A percentile compares a stretch with the other conserved stretches of the same genome.
Conservation (phyloP, 1,284 basidiomycete species). For the Microbotryum intermedium region DNA sequence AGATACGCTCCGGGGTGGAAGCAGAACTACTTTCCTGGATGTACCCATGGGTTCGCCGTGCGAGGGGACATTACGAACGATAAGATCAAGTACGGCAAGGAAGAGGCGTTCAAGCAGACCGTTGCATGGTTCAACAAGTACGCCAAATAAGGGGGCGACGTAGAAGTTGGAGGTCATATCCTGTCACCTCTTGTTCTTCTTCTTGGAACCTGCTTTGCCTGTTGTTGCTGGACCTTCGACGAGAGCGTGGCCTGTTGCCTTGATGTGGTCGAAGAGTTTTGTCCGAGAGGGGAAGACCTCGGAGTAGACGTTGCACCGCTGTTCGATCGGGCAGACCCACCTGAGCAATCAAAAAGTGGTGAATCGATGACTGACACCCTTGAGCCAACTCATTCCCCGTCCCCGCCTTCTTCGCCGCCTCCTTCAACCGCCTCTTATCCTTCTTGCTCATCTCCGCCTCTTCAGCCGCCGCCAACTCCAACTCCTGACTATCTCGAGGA, state of each 20-base stretch:
- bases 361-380: not conserved
- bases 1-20: not conserved
- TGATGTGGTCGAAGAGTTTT: constrained; percentile 69
- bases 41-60: constrained; percentile 55
- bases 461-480: not conserved
- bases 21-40: constrained; percentile 37
- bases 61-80: constrained; percentile 44
- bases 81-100: not conserved
- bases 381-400: constrained; percentile 27
- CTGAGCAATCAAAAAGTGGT: not conserved
- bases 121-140: constrained; percentile 1
- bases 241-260: constrained; percentile 61
- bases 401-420: constrained; percentile 62
- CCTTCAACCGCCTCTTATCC: constrained; percentile 67
- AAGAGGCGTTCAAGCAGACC: not conserved
- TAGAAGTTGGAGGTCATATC: not conserved
- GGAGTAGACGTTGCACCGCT: constrained; percentile 65
- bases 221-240: constrained; percentile 38
- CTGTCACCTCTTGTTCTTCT: constrained; percentile 16
- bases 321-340: not conserved
- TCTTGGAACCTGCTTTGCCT: constrained; percentile 12
- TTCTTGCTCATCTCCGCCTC: constrained; percentile 57
- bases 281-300: constrained; percentile 60
- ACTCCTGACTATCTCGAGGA: too few species aligned
- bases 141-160: not conserved